Evolutionary conservation across 768 basidiomycete genomes (phyloP).

Genomic region (Suillus discolor): DNA sequence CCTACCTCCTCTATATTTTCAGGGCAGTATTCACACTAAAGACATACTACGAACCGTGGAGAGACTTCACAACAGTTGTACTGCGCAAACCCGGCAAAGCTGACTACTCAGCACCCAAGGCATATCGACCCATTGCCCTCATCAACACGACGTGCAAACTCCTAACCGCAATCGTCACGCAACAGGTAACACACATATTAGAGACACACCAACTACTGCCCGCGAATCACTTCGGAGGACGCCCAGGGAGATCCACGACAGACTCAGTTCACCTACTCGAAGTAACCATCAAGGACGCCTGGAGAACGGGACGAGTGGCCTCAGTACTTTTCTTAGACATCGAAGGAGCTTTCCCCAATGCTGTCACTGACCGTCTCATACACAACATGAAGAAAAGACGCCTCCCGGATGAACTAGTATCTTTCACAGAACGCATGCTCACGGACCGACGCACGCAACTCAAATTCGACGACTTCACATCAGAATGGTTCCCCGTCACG

Average conservation of each 20-base stretch:
- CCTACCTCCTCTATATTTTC: constrained; percentile 12
- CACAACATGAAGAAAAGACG: constrained; percentile 27
- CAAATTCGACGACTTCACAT: constrained; percentile 24
- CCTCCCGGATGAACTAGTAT: no score
- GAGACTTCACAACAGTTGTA: constrained; percentile 23
- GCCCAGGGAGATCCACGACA: constrained; percentile 39
- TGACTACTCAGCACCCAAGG: constrained; percentile 36
- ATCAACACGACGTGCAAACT: constrained; percentile 35
- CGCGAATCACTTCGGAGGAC: constrained; percentile 38
- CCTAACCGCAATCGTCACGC: constrained; percentile 28
- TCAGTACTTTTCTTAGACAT: constrained; percentile 44
- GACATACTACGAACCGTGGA: constrained; percentile 21
- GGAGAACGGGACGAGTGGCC: constrained; percentile 36
- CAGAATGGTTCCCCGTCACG: constrained; percentile 15
- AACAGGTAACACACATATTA: constrained; percentile 26
- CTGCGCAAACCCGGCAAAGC: constrained; percentile 39
- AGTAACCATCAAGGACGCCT: constrained; percentile 38
- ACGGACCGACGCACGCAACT: constrained; percentile 11
- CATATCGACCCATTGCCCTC: constrained; percentile 42
- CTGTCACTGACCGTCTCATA: constrained; percentile 30
- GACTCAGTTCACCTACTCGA: constrained; percentile 38
- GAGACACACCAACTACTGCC: constrained; percentile 40
- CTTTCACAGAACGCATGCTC: constrained; percentile 15
- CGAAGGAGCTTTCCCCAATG: constrained; percentile 45
- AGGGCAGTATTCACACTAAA: constrained; percentile 16